Evolutionary conservation across 345 rosid genomes (phyloP), one percentile per base, ranked within the genome.

Genomic region (Populus tremula): DNA sequence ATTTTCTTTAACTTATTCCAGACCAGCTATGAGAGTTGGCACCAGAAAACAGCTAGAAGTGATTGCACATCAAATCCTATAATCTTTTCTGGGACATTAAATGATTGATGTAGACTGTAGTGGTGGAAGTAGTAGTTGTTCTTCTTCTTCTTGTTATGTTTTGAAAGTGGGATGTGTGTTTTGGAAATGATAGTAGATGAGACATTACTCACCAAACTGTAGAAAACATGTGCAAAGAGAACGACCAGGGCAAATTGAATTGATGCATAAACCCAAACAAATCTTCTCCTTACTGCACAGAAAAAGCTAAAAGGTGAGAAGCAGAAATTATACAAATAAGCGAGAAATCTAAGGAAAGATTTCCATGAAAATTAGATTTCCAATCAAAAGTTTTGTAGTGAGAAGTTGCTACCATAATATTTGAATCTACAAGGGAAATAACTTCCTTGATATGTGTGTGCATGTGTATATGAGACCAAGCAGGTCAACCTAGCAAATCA

Each of bases 181-280:
- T 18, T 14, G 23, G 11, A 3, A n/a, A 17, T 47, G 45, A 11
- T 17, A 13, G 18, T 43, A 47, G 11, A 35, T 13, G 11, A 65
- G 29, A 38, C 41, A 53, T 23, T 50, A 74, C 94, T 90, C 84
- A 95, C 99, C 93, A 91, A 69, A 0, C 96, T 89, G 80, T 87
- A 91, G 81, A 93, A 95, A 78, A 95, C 72, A 81, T 92, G 99
- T 29, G 97, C 97, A 70, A 93, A 95, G 68, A 88, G 82, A 85
- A 93, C 96, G 71, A 93, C 93, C 87, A 90, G 49, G 74, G 93
- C 94, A 74, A 93, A 95, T 78, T 93, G 99, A 67, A 91, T 64
- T 33, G 92, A 85, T 33, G 98, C 96, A 47, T 93, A 93, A 59
- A 93, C 85, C 99, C 99, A 95, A 54, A 93, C 83, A 72, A 87